Conservation (phyloP, 345 rosid genomes). For the Carallia pectinifolia region DNA sequence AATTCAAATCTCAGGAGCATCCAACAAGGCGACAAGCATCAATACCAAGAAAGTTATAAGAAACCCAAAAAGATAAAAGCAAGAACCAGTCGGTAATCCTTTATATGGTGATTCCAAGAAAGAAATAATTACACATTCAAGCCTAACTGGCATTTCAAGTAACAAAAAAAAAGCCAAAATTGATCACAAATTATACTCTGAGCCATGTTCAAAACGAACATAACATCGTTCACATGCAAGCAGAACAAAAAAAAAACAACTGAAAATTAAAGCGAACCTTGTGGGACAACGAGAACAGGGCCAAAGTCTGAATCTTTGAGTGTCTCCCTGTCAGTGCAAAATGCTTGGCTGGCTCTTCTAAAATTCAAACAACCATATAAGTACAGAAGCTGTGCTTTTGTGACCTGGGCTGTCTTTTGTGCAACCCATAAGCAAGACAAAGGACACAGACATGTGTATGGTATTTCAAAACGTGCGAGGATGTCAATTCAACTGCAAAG, state of each 20-base stretch:
- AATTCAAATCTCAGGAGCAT: slow-evolving; percentile 4
- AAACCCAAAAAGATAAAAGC: background rate
- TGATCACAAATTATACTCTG: background rate
- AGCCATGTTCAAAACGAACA: too few relatives aligned
- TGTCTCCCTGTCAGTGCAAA: background rate
- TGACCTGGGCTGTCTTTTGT: background rate
- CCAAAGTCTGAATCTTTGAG: slow-evolving; percentile 20
- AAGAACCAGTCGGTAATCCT: background rate
- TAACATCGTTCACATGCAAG: too few relatives aligned
- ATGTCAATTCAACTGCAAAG: background rate
- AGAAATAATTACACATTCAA: background rate
- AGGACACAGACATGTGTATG: background rate
- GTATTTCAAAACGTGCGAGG: background rate
- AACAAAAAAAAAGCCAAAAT: background rate
- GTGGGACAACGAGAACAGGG: slow-evolving; percentile 1
- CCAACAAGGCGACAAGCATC: background rate
- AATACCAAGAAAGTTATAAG: background rate
- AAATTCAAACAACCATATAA: background rate
- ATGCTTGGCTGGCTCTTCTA: background rate
- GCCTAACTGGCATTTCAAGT: background rate
- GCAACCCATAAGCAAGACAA: background rate
- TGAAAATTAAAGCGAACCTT: slow-evolving; percentile 23
- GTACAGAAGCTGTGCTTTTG: background rate
- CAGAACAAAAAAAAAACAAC: background rate
- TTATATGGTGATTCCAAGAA: too few relatives aligned